These are phyloP conservation scores for Tetrapyrgos nigripes DNA, from an alignment of 1,284 basidiomycete genomes.

Conservation along the genomic window DNA sequence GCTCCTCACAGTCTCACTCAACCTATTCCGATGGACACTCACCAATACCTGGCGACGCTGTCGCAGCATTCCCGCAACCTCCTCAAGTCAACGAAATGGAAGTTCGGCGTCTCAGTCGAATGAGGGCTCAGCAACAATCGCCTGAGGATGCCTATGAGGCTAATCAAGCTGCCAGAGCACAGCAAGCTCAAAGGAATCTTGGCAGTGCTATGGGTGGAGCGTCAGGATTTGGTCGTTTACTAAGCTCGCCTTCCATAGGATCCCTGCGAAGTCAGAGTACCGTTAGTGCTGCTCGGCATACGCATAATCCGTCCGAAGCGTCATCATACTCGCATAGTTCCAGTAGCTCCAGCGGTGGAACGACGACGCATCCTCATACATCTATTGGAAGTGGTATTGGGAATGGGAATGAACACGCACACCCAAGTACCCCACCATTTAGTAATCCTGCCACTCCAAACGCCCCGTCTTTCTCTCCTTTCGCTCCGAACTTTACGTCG, in stretches of 20 bases:
- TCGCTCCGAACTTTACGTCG: background rate
- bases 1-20: slow-evolving; percentile 3
- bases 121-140: background rate
- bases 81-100: background rate
- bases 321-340: background rate
- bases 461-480: background rate
- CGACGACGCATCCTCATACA: background rate
- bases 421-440: no score
- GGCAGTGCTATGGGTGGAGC: background rate
- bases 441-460: background rate
- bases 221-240: no score
- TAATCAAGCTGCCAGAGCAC: background rate
- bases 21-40: no score
- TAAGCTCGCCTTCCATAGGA: no score
- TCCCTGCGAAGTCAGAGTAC: no score
- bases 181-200: background rate
- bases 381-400: no score
- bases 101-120: background rate
- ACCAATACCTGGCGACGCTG: background rate
- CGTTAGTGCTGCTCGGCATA: background rate
- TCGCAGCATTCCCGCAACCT: background rate
- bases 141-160: background rate
- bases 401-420: no score
- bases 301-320: background rate
- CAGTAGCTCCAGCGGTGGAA: background rate